These are phyloP conservation scores for Diversispora epigaea DNA, from an alignment of 192 early-diverging fungal genomes.

Conservation along the genomic window DNA sequence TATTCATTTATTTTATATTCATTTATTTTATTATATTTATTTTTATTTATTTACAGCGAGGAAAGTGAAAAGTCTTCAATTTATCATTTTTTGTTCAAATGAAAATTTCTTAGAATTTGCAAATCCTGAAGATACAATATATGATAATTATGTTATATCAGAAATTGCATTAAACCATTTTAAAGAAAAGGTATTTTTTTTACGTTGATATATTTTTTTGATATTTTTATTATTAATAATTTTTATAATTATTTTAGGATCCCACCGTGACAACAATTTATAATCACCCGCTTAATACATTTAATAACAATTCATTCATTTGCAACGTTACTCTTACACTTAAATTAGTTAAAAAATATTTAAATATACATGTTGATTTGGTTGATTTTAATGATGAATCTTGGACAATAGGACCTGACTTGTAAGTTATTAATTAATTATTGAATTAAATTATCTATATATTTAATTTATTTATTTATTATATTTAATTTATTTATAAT, in stretches of 20 bases:
- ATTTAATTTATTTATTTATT: too few species aligned
- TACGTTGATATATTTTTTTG: not conserved
- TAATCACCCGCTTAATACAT: not conserved
- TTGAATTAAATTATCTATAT: too few species aligned
- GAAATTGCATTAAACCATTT: not conserved
- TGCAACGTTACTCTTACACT: not conserved
- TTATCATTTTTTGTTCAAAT: constrained; percentile 13
- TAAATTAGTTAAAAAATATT: not conserved
- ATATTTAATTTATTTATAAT: too few species aligned
- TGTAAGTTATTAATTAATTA: not conserved
- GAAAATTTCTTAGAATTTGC: not conserved
- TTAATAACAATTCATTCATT: constrained; percentile 2
- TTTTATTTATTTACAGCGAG: not conserved
- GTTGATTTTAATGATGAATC: not conserved
- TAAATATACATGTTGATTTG: constrained; percentile 5
- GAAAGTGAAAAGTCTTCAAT: not conserved
- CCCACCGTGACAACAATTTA: not conserved
- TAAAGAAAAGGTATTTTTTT: not conserved
- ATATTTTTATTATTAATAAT: not conserved
- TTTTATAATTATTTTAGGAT: too few species aligned
- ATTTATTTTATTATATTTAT: not conserved
- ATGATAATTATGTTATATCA: not conserved
- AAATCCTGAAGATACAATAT: not conserved
- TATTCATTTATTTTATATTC: not conserved
- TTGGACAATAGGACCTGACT: constrained; percentile 20